Base-by-base conservation (phyloP, 768 basidiomycete genomes). In the Rhodosporidiobolus sp. region DNA sequence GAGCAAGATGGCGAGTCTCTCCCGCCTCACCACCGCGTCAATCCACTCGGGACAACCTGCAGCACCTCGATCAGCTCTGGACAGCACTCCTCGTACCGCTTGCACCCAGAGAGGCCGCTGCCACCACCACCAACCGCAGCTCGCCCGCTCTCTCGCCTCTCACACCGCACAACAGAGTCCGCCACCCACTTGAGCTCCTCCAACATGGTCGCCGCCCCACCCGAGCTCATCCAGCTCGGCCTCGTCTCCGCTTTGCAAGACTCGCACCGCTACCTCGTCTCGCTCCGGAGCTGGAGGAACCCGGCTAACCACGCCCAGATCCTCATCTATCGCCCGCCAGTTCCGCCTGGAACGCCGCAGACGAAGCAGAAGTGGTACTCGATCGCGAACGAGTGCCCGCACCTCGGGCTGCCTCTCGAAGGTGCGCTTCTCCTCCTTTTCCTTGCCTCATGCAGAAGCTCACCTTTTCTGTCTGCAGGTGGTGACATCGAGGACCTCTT, bases 301-400 rank as follows among this genome's bases (percentile, higher is more conserved):
- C 63, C 65, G 0, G 24, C 53, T 2, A 1, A 60, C 3, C 69
- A 74, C 43, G 10, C 28, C 11, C 45, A 58, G 24, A 28, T 67
- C 19, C 57, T 74, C 12, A 43, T 74, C 38, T 74, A 70, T 56
- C 61, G 68, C 45, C n/a, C 46, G 6, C 49, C 55, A 1, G 16
- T 35, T 4, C 54, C 49, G 0, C 45, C 65, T 35, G 61, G 30
- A 16, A n/a, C 28, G 11, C 11, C 12, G n/a, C 10, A 34, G 6
- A 30, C 7, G 7, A 11, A 24, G 7, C 30, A 35, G 11, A 19
- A 16, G 49, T 71, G 54, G 57, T 70, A 61, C 55, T 30, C 54
- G n/a, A 70, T 75, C 63, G 54, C 53, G 3, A 69, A 69, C 62
- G 73, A 75, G 30, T 75, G 73, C 43, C 65, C 65, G 4, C 73